Percentiles rank a stretch among this genome's conserved stretches.
Evolutionary conservation across 179 eudicot species (phyloP).

Genomic region (Spinacia oleracea): DNA sequence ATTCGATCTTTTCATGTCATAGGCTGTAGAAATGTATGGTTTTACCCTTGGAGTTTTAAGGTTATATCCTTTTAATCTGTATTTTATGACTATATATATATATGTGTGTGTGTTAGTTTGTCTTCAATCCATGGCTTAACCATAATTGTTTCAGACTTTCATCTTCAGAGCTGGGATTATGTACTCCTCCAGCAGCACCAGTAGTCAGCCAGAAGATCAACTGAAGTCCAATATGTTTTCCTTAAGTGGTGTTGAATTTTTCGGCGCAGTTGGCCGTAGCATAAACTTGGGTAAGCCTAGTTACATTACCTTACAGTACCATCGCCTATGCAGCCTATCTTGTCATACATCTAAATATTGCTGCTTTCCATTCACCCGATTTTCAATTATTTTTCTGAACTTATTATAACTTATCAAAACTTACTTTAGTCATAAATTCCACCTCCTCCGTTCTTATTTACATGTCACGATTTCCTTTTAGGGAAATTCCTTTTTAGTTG

Average conservation of each 20-base stretch:
- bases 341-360: background rate
- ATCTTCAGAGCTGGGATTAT: constrained; percentile 97
- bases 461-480: too few relatives aligned
- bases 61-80: too few relatives aligned
- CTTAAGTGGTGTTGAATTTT: constrained; percentile 70
- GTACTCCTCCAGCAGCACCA: constrained; percentile 59
- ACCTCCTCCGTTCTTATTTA: too few relatives aligned
- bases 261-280: constrained; percentile 85
- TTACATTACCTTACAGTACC: too few relatives aligned
- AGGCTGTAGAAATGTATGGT: background rate
- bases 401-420: too few relatives aligned
- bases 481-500: too few relatives aligned
- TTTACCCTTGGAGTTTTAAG: background rate
- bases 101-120: background rate
- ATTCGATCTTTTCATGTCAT: background rate
- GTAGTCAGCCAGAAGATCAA: constrained; percentile 39
- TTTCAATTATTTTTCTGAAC: too few relatives aligned
- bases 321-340: too few relatives aligned
- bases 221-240: constrained; percentile 74
- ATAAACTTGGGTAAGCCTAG: constrained; percentile 64
- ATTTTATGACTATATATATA: background rate
- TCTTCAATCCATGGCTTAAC: constrained; percentile 51
- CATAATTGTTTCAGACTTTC: constrained; percentile 64
- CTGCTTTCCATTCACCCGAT: too few relatives aligned
- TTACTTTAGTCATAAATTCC: too few relatives aligned